Evolutionary conservation across 2,329 filamentous ascomycete species (phyloP).

Genomic region (Penicillium capsulatum): DNA sequence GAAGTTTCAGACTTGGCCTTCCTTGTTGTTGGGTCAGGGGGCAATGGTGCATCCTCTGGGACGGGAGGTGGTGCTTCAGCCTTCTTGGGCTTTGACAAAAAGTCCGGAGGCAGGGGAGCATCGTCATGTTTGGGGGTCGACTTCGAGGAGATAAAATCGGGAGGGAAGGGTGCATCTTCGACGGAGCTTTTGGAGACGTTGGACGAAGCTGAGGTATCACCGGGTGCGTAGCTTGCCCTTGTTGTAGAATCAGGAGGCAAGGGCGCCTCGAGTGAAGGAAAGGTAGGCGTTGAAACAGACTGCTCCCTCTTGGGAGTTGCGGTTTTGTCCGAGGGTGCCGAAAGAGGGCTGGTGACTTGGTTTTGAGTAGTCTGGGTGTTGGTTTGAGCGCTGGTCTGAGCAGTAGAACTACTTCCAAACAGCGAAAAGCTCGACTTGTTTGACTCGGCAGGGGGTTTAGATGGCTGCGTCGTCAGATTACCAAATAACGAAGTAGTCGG

Average conservation of each 20-base stretch:
- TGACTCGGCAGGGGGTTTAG: slow-evolving; percentile 17
- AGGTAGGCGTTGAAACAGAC: slow-evolving; percentile 30
- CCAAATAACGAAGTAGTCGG: slow-evolving; percentile 31
- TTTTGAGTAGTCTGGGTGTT: slow-evolving; percentile 21
- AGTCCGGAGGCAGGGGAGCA: slow-evolving; percentile 3
- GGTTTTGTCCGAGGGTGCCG: slow-evolving; percentile 33
- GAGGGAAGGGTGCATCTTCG: slow-evolving; percentile 40
- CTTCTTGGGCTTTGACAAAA: neutral
- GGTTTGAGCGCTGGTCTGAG: slow-evolving; percentile 3
- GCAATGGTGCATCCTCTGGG: slow-evolving; percentile 21
- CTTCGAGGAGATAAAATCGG: slow-evolving; percentile 17
- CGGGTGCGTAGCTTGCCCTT: slow-evolving; percentile 43
- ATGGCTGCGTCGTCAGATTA: slow-evolving; percentile 22
- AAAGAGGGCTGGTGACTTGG: slow-evolving; percentile 27
- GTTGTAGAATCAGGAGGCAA: slow-evolving; percentile 48
- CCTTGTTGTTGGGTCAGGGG: slow-evolving; percentile 24
- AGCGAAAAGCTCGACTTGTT: slow-evolving; percentile 31
- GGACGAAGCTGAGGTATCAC: slow-evolving; percentile 48
- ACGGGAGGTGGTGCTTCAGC: neutral
- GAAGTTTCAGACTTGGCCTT: neutral
- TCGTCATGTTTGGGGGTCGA: slow-evolving; percentile 9
- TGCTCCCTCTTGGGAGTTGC: slow-evolving; percentile 34
- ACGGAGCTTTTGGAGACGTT: slow-evolving; percentile 39
- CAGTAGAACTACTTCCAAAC: slow-evolving; percentile 23
- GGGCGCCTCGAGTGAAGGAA: slow-evolving; percentile 35